Conservation (phyloP, 495 filamentous ascomycete genomes). For the Clohesyomyces aquaticus region DNA sequence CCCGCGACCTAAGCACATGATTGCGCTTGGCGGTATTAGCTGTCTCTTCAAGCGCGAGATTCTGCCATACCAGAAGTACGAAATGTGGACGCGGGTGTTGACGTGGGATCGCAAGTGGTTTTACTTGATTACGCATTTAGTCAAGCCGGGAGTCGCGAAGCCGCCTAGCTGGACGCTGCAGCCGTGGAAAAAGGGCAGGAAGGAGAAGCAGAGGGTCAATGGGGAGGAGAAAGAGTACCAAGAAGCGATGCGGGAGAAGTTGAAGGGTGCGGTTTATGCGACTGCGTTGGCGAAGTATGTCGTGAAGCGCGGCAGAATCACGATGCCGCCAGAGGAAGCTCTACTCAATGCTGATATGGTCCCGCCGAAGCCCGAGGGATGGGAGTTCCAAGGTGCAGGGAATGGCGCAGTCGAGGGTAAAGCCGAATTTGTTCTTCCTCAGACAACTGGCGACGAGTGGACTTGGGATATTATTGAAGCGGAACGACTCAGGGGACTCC, state of each 20-base stretch:
- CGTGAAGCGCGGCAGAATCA: constrained; percentile 83
- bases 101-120: constrained; percentile 87
- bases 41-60: constrained; percentile 72
- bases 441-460: constrained; percentile 38
- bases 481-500: constrained; percentile 46
- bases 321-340: constrained; percentile 78
- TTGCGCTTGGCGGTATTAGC: constrained; percentile 68
- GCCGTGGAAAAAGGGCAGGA: constrained; percentile 45
- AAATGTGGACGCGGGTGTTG: constrained; percentile 68
- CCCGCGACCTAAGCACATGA: constrained; percentile 49
- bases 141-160: constrained; percentile 61
- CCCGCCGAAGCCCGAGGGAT: constrained; percentile 53
- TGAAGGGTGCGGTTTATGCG: constrained; percentile 61
- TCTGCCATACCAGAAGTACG: constrained; percentile 65
- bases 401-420: constrained; percentile 17
- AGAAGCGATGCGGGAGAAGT: constrained; percentile 38
- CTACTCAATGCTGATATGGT: constrained; percentile 70
- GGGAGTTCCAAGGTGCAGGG: constrained; percentile 30
- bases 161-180: constrained; percentile 55
- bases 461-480: constrained; percentile 50
- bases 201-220: constrained; percentile 44
- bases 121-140: constrained; percentile 73
- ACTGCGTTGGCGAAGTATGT: constrained; percentile 84
- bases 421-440: constrained; percentile 23
- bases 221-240: constrained; percentile 46